phyloP scores from a whole-genome alignment of 2,329 filamentous ascomycete species.

The Elsinoe fawcettii region DNA sequence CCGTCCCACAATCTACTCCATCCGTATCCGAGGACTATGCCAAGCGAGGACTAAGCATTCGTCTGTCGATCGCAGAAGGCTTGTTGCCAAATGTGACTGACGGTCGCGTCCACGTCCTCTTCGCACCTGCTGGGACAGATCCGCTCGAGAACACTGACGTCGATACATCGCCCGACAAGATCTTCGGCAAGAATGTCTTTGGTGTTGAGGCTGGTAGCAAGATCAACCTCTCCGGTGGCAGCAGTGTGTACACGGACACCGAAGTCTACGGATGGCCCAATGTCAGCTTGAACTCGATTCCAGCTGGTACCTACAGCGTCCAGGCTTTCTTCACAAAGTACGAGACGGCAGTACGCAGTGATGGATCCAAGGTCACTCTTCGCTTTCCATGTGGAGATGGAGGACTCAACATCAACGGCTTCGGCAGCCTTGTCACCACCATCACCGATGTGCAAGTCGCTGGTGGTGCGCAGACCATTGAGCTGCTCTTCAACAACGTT shows the following conservation, averaged over 20 bases:
- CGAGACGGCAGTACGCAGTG: slow-evolving; percentile 30
- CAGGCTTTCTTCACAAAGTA: slow-evolving; percentile 33
- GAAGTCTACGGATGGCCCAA: slow-evolving; percentile 32
- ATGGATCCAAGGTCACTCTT: slow-evolving; percentile 31
- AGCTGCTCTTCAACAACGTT: slow-evolving; percentile 28
- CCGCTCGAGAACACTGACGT: slow-evolving; percentile 33
- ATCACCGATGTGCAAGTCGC: slow-evolving; percentile 24
- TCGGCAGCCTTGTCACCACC: slow-evolving; percentile 27
- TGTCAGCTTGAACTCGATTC: slow-evolving; percentile 27
- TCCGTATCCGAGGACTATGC: neutral
- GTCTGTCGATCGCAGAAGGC: slow-evolving; percentile 25
- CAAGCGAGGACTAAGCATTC: slow-evolving; percentile 20
- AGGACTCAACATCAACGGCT: slow-evolving; percentile 25
- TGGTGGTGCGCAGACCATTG: slow-evolving; percentile 26
- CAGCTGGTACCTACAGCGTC: slow-evolving; percentile 28
- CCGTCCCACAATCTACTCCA: neutral
- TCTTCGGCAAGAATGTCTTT: slow-evolving; percentile 33
- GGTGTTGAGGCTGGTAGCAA: slow-evolving; percentile 21
- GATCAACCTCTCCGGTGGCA: slow-evolving; percentile 27
- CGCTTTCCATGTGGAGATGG: slow-evolving; percentile 34
- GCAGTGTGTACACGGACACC: slow-evolving; percentile 22
- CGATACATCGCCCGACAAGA: slow-evolving; percentile 28
- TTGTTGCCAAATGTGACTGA: slow-evolving; percentile 25
- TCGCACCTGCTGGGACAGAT: slow-evolving; percentile 30
- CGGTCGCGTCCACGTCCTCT: slow-evolving; percentile 29